Conservation (phyloP, 257 asterid species). For the Solanum commersonii region DNA sequence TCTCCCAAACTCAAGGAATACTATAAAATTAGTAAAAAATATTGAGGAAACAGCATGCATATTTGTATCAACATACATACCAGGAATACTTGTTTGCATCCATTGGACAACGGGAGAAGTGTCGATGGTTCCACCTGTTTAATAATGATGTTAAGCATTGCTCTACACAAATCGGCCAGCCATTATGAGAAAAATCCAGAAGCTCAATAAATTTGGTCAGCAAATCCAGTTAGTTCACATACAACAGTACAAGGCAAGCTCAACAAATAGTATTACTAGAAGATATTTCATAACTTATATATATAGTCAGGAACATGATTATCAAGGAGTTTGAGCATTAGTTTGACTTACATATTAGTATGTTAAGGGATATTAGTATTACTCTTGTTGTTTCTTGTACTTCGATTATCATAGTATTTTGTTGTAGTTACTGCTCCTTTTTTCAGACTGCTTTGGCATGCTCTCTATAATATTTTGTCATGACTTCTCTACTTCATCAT, state of each 20-base stretch:
- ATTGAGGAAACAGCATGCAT: not conserved
- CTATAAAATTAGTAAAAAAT: not conserved
- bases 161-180: not conserved
- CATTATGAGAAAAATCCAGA: not conserved
- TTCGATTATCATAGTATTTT: not conserved
- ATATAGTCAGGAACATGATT: not conserved
- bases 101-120: constrained; percentile 80
- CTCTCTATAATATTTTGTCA: not conserved
- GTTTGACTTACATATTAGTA: not conserved
- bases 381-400: not conserved
- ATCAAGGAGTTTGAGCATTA: not conserved
- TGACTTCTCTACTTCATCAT: not conserved
- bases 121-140: constrained; percentile 93
- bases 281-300: not conserved
- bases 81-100: constrained; percentile 97
- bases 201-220: not conserved
- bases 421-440: not conserved
- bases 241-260: not conserved
- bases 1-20: not conserved
- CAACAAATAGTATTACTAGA: not conserved
- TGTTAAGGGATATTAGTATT: not conserved
- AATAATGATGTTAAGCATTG: constrained; percentile 11
- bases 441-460: not conserved
- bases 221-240: not conserved
- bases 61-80: constrained; percentile 25